Conservation (phyloP, 2,329 filamentous ascomycete species). For the Botrytis fabae region DNA sequence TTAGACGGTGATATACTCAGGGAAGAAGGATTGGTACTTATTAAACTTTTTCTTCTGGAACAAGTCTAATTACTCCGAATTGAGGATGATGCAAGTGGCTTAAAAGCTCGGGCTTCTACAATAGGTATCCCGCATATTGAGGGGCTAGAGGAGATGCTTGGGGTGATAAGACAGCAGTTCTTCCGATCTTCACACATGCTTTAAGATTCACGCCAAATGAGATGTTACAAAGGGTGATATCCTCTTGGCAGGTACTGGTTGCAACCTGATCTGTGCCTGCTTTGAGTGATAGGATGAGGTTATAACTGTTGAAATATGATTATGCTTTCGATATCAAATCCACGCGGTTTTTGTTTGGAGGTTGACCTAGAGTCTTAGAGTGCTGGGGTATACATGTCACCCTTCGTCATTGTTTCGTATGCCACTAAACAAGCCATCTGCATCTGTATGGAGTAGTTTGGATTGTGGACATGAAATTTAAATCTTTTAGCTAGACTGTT, state of each 20-base stretch:
- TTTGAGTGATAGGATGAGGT: conserved; percentile 15
- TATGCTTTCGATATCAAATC: conserved; percentile 4
- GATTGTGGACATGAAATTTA: neutral
- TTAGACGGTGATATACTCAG: neutral
- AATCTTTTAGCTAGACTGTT: neutral
- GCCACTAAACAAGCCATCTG: conserved; percentile 5
- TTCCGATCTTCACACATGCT: conserved; percentile 15
- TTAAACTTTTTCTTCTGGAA: conserved; percentile 16
- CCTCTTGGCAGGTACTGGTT: conserved; percentile 16
- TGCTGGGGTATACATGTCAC: neutral
- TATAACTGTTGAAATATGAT: conserved; percentile 4
- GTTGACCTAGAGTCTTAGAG: neutral
- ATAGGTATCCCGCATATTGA: conserved; percentile 12
- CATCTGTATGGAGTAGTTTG: neutral
- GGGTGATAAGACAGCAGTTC: conserved; percentile 8
- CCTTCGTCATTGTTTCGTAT: conserved; percentile 9
- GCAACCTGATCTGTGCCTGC: conserved; percentile 2
- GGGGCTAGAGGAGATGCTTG: conserved; percentile 13
- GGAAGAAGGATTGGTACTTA: neutral
- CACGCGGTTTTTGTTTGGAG: neutral
- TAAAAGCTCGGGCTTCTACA: conserved; percentile 9
- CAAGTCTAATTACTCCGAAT: conserved; percentile 2
- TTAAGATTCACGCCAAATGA: conserved; percentile 6
- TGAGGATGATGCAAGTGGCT: conserved; percentile 16
- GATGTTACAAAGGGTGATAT: neutral